phyloP scores from a whole-genome alignment of 345 rosid species.

The Sonneratia alba region DNA sequence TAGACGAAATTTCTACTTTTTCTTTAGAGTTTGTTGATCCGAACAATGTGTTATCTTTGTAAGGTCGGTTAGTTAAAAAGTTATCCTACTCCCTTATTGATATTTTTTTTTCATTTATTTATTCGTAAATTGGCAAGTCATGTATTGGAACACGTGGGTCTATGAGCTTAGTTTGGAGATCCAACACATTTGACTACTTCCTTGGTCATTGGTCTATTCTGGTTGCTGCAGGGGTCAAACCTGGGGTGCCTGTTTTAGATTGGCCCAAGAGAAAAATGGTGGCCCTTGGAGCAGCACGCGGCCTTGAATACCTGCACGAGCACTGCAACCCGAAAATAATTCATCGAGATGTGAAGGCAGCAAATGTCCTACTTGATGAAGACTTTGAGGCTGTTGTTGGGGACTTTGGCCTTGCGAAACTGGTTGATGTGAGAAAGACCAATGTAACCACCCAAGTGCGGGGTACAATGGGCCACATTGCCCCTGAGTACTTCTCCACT shows the following conservation, averaged over 20 bases:
- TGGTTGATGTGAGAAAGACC: conserved; percentile 80
- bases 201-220: background rate
- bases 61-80: background rate
- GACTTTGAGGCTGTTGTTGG: conserved; percentile 98
- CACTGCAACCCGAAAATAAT: conserved; percentile 96
- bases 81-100: background rate
- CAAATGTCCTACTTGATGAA: conserved; percentile 80
- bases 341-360: conserved; percentile 98
- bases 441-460: conserved; percentile 96
- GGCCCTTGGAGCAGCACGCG: conserved; percentile 91
- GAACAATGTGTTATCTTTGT: background rate
- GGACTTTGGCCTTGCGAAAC: conserved; percentile 91
- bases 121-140: too few species aligned
- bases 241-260: conserved; percentile 64
- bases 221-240: conserved; percentile 59
- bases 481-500: conserved; percentile 91
- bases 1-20: background rate
- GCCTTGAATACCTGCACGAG: conserved; percentile 93
- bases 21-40: background rate
- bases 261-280: conserved; percentile 80
- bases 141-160: too few species aligned
- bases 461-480: conserved; percentile 99
- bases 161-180: too few species aligned
- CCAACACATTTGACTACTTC: too few species aligned
- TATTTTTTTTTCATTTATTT: background rate